Evolutionary conservation across 768 basidiomycete species (phyloP).

Genomic region (Suillus plorans): DNA sequence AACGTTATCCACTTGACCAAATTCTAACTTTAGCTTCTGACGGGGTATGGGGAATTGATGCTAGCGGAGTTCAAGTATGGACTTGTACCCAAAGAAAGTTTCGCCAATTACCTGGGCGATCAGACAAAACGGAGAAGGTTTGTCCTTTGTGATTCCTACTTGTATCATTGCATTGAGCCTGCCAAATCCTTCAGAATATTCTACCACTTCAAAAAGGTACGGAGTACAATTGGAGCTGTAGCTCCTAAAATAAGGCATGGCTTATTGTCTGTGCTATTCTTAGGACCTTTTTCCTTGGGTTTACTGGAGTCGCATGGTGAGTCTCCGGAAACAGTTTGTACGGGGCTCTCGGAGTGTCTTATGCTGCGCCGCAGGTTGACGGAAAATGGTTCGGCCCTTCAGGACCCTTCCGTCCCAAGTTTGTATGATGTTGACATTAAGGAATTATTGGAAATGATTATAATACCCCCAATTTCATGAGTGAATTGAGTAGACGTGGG

Average conservation of each 20-base stretch:
- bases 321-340: slow-evolving; percentile 26
- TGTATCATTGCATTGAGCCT: slow-evolving; percentile 10
- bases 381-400: slow-evolving; percentile 50
- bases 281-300: slow-evolving; percentile 42
- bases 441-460: not conserved
- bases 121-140: slow-evolving; percentile 77
- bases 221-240: not conserved
- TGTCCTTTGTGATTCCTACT: slow-evolving; percentile 18
- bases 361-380: slow-evolving; percentile 39
- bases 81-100: slow-evolving; percentile 83
- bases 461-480: too few relatives aligned
- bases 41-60: slow-evolving; percentile 80
- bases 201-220: slow-evolving; percentile 86
- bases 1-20: slow-evolving; percentile 6
- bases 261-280: slow-evolving; percentile 5
- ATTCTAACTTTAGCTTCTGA: slow-evolving; percentile 55
- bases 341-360: slow-evolving; percentile 74
- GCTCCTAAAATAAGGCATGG: not conserved
- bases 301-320: slow-evolving; percentile 78
- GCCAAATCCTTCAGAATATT: slow-evolving; percentile 49
- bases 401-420: slow-evolving; percentile 41
- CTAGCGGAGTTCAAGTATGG: slow-evolving; percentile 96
- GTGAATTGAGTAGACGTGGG: too few relatives aligned
- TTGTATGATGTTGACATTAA: slow-evolving; percentile 18
- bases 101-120: slow-evolving; percentile 63